Conservation (phyloP, 352 stramenopile genomes). For the Pythium brachiatum region DNA sequence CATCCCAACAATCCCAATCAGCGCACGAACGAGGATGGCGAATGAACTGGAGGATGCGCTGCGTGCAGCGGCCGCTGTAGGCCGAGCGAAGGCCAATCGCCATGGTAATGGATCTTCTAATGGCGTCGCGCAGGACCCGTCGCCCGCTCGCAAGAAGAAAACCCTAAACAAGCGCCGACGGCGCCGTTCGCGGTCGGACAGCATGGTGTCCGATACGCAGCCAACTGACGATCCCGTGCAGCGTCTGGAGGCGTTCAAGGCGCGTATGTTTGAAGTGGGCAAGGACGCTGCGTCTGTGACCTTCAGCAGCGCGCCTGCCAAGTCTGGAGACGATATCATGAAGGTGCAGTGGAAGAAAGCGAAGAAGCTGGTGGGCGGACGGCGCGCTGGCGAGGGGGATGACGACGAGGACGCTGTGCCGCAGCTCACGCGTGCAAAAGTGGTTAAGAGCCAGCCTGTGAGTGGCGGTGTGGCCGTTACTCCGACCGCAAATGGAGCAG, state of each 20-base stretch:
- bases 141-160: background rate
- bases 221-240: conserved; percentile 31
- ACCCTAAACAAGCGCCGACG: background rate
- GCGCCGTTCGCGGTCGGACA: conserved; percentile 17
- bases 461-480: background rate
- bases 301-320: background rate
- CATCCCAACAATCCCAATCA: background rate
- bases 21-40: background rate
- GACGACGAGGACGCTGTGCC: conserved; percentile 12
- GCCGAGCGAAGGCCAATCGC: background rate
- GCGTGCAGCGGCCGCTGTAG: conserved; percentile 13
- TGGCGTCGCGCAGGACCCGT: background rate
- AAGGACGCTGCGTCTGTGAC: conserved; percentile 14
- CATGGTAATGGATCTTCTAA: background rate
- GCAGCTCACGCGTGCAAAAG: conserved; percentile 14
- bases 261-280: conserved; percentile 56
- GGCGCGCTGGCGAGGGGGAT: background rate
- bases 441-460: background rate
- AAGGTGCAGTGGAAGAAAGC: conserved; percentile 47
- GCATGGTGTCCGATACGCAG: conserved; percentile 22
- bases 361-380: conserved; percentile 18
- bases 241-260: conserved; percentile 47
- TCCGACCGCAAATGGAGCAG: background rate
- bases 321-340: conserved; percentile 27
- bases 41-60: conserved; percentile 27